Evolutionary conservation across 768 basidiomycete genomes (phyloP), one percentile per base, ranked within the genome.

Genomic region (Tulasnella calospora): DNA sequence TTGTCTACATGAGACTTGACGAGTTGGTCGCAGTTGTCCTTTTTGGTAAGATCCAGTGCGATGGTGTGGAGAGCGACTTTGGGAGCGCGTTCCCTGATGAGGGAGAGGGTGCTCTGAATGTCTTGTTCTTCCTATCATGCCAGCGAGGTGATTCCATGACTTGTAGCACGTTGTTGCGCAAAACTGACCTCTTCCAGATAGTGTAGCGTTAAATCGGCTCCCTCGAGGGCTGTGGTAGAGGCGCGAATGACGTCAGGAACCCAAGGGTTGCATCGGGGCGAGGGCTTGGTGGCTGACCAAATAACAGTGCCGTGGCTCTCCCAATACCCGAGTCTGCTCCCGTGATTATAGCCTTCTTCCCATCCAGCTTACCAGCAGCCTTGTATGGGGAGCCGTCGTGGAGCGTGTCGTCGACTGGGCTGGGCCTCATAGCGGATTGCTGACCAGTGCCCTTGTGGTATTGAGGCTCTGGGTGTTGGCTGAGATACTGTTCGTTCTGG

Each of bases 291-390:
- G 71, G n/a, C 83, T 33, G 61, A 84, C 85, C 84, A 69, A 84
- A 85, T 19, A 87, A 84, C 77, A 87, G 83, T 2, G 87, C 87
- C 15, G 85, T 83, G 33, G 85, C 83, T 27, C 87, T 81, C 15
- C 88, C 88, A 71, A 88, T 89, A 27, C 88, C 87, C 23, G 86
- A 87, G 81, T 89, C 88, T 33, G 85, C 87, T 44, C 88, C 88
- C 1, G 88, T 89, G 75, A 89, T 84, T 81, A 89, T 82, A 0
- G 86, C 85, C 76, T 84, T 86, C 82, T 87, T 87, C 17, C 86
- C 88, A 73, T 86, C 82, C 46, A 89, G 83, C 83, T 88, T 88
- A 67, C 85, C 86, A 0, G 86, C 83, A 21, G 85, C 80, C 82
- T 86, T 86, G 83, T 88, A 88, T 15, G 84, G 85, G 51, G 83